Evolutionary conservation across 192 early-diverging fungal species (phyloP), one percentile per base, ranked within the genome.

Genomic region (Dissophora globulifera): DNA sequence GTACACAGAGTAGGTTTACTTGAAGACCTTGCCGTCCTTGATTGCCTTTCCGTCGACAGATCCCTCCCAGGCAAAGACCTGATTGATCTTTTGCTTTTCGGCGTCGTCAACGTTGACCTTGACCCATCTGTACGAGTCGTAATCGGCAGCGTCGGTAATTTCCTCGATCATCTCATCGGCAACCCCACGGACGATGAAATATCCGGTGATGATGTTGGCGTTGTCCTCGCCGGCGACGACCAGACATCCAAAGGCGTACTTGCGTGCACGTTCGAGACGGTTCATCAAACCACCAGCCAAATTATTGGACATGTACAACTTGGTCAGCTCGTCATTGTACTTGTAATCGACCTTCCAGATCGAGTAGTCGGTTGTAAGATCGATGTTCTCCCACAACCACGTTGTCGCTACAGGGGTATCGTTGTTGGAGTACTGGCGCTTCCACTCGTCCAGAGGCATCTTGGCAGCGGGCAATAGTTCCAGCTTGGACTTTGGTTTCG

Each of bases 381-480:
- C 94, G 67, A 76, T 90, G 82, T 96, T 81, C 83, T 93, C 82
- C 95, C 95, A 97, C 82, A 97, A 93, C 92, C 93, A 97, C 79
- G 94, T 84, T 75, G 89, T 83, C 56, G 95, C 95, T 31, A 82
- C 86, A 52, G 91, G 89, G 65, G 93, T 94, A 53, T 94, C 88
- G 83, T 95, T 94, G 91, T 97, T 97, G 62, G 94, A 96, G 88
- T 97, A 97, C 84, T 93, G 89, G 62, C 94, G 91, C 87, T 97
- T 97, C 94, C 95, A 97, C 62, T 91, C 90, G 58, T 97, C 94
- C 49, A 97, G 74, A 66, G 85, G 81, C 83, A 97, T 91, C 61
- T 83, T 71, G 67, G 93, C 89, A 43, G 89, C 86, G 56, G 94
- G 94, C 64, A 95, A 84, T 52, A 89, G 83, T 78, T 96, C 94